Conservation (phyloP, 1,284 basidiomycete species). For the Tilletia walkeri region DNA sequence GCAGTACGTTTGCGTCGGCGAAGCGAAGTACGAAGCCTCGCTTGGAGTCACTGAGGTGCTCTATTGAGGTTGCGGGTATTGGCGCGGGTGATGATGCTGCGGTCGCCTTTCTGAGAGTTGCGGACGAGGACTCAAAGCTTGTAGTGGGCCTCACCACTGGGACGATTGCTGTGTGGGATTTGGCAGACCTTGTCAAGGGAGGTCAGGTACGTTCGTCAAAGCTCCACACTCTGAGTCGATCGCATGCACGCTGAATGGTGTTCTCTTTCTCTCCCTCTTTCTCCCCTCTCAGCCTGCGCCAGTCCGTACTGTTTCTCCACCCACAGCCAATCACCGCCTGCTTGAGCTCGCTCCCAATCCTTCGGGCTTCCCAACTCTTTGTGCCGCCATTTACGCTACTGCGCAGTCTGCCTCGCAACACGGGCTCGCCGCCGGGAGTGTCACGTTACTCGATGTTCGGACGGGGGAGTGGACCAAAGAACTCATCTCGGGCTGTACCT, state of each 20-base stretch:
- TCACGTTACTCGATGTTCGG: conserved; percentile 33
- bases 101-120: background rate
- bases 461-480: conserved; percentile 32
- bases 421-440: conserved; percentile 31
- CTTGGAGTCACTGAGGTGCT: background rate
- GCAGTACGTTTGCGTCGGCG: background rate
- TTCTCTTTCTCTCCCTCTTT: too few species aligned
- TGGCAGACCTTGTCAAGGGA: conserved; percentile 7
- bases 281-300: background rate
- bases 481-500: conserved; percentile 26
- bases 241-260: too few species aligned
- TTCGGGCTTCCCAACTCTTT: conserved; percentile 55
- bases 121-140: background rate
- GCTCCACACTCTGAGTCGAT: too few species aligned
- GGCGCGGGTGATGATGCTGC: background rate
- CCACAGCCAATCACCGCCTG: conserved; percentile 9
- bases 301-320: background rate
- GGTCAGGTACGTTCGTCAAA: conserved; percentile 7
- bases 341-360: conserved; percentile 58
- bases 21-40: conserved; percentile 9
- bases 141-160: background rate
- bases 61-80: background rate
- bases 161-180: background rate
- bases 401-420: conserved; percentile 53
- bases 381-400: conserved; percentile 54